Evolutionary conservation across 1,139 yeast genomes (phyloP).

Genomic region (Yamadazyma epiphylla): DNA sequence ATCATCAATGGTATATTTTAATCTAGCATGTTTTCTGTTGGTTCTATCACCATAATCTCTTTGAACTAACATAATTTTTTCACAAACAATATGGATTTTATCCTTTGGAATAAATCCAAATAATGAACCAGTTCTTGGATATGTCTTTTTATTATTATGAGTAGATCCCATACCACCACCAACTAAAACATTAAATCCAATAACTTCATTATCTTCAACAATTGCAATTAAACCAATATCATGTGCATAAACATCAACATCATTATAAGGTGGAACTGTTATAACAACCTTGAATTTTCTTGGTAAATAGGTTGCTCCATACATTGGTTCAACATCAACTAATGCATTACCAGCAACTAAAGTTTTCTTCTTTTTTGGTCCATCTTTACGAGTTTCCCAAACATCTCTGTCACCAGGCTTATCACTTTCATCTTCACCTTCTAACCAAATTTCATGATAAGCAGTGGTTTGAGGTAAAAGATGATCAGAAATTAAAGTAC

Average conservation of each 20-base stretch:
- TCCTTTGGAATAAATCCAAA: conserved; percentile 73
- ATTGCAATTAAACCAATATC: conserved; percentile 93
- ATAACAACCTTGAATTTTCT: conserved; percentile 95
- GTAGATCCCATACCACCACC: conserved; percentile 99
- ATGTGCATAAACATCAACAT: conserved; percentile 94
- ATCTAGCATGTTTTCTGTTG: conserved; percentile 96
- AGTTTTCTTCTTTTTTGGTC: conserved; percentile 78
- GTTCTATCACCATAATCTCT: conserved; percentile 94
- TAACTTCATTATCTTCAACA: conserved; percentile 59
- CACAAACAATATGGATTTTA: conserved; percentile 74
- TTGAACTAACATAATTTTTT: conserved; percentile 90
- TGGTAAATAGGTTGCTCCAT: conserved; percentile 85
- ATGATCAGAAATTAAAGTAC: conserved; percentile 70
- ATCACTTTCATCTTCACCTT: conserved; percentile 78
- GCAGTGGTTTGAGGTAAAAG: conserved; percentile 91
- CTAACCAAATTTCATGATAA: conserved; percentile 95
- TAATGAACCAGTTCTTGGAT: conserved; percentile 89
- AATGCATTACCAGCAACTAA: conserved; percentile 84
- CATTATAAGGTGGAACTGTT: conserved; percentile 95
- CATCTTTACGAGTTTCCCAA: conserved; percentile 73
- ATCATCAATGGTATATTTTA: conserved; percentile 94
- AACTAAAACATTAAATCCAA: conserved; percentile 82
- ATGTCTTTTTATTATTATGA: conserved; percentile 93
- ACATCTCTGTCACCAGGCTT: conserved; percentile 60
- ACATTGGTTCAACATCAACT: conserved; percentile 81